Conservation (phyloP, 192 early-diverging fungal genomes). For the Entomortierella lignicola region DNA sequence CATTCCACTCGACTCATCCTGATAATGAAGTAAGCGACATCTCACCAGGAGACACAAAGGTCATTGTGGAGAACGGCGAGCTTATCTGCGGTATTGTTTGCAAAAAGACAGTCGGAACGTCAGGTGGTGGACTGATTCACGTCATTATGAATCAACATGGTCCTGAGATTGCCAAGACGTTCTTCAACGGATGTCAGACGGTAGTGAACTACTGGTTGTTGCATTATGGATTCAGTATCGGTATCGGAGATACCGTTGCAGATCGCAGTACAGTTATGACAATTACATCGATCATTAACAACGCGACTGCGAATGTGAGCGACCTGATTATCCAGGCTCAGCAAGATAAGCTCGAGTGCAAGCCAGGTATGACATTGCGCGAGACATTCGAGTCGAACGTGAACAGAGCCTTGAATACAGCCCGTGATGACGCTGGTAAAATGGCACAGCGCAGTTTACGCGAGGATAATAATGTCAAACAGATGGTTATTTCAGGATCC, state of each 20-base stretch:
- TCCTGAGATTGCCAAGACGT: constrained; percentile 83
- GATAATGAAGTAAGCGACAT: constrained; percentile 82
- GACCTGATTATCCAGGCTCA: constrained; percentile 87
- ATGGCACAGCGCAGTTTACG: constrained; percentile 82
- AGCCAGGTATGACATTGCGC: constrained; percentile 93
- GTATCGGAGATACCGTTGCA: constrained; percentile 98
- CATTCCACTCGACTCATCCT: constrained; percentile 81
- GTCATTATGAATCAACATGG: constrained; percentile 96
- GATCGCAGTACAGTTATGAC: constrained; percentile 81
- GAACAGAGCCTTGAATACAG: constrained; percentile 87
- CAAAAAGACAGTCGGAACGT: constrained; percentile 93
- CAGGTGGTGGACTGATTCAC: constrained; percentile 90
- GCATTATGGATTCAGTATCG: constrained; percentile 95
- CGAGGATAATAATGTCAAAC: constrained; percentile 94
- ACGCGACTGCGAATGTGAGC: constrained; percentile 82
- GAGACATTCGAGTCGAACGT: constrained; percentile 93
- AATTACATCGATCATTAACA: constrained; percentile 81
- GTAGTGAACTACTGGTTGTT: constrained; percentile 97
- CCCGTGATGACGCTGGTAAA: constrained; percentile 93
- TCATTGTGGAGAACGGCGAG: constrained; percentile 93
- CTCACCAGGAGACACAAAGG: constrained; percentile 90
- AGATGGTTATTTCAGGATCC: constrained; percentile 96
- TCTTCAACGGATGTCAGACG: constrained; percentile 93
- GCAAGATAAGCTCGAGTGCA: constrained; percentile 80
- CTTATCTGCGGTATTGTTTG: constrained; percentile 93